Evolutionary conservation across 1,284 basidiomycete genomes (phyloP), one percentile per base, ranked within the genome.

Genomic region (Malassezia slooffiae): DNA sequence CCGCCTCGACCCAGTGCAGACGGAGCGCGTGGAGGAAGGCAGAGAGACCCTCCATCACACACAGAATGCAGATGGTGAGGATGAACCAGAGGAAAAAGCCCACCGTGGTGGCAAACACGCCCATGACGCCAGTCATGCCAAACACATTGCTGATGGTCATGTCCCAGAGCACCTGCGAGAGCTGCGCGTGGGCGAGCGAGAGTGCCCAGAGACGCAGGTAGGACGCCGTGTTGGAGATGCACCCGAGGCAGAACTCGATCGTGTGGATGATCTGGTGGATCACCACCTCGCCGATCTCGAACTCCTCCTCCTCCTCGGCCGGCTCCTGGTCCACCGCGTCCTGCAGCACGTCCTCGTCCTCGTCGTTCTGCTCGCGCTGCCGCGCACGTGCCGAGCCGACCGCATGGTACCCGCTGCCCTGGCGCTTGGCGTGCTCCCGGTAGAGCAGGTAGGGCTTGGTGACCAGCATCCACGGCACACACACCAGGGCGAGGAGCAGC

Each of bases 161-260:
- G 38, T 54, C 64, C 67, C 67, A 70, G 32, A 67, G 52, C 36
- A 99, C 93, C 72, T 95, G 90, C 39, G 87, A 91, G 19, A 99
- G 76, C 73, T 97, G 93, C 11, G 93, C 89, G 73, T 99, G 91
- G 7, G 91, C 91, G 37, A 97, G 79, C 23, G 93, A 97, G 8
- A 99, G 77, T 17, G 93, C 93, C 91, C 91, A 99, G 28, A 99
- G 77, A 73, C 91, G 91, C 40, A 99, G 81, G 73, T 99, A 99
- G 17, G 90, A 96, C 7, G 91, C 93, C 2, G 93, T 99, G 73
- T 99, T 95, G 55, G 93, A 97, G 69, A 99, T 95, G 72, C 91
- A 95, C 16, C 90, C 81, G 28, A 97, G 79, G 70, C 91, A 96
- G 75, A 96, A 97, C 74, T 97, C 93, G 46, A 58, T 58, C 22